These are phyloP conservation scores for Hypoxylon sp. DNA, from an alignment of 2,329 filamentous ascomycete species.

Conservation along the genomic window DNA sequence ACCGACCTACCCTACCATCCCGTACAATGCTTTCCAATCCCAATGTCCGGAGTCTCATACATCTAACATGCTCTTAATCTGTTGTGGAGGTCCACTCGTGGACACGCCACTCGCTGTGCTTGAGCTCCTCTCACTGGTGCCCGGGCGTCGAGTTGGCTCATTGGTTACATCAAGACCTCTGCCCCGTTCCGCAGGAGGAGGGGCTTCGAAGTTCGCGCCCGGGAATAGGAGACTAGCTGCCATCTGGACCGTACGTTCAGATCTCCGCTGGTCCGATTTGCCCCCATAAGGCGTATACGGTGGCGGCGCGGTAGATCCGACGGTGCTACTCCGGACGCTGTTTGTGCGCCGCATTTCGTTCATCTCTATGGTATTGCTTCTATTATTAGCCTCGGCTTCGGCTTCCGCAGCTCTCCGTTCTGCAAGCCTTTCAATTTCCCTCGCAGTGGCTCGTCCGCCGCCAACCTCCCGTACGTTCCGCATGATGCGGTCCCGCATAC, in stretches of 20 bases:
- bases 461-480: slow-evolving; percentile 70
- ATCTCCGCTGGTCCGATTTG: slow-evolving; percentile 61
- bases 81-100: slow-evolving; percentile 65
- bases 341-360: slow-evolving; percentile 55
- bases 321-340: slow-evolving; percentile 48
- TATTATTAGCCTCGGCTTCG: slow-evolving; percentile 54
- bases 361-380: slow-evolving; percentile 59
- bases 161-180: slow-evolving; percentile 32
- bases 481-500: slow-evolving; percentile 67
- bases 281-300: slow-evolving; percentile 57
- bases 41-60: slow-evolving; percentile 55
- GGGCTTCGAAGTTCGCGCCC: slow-evolving; percentile 52
- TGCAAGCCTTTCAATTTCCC: slow-evolving; percentile 56
- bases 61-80: slow-evolving; percentile 72
- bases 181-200: slow-evolving; percentile 54
- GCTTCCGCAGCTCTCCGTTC: slow-evolving; percentile 56
- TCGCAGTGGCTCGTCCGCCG: slow-evolving; percentile 62
- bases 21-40: slow-evolving; percentile 1
- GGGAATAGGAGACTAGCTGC: slow-evolving; percentile 67
- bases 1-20: slow-evolving; percentile 21
- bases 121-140: slow-evolving; percentile 58
- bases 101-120: slow-evolving; percentile 65
- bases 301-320: slow-evolving; percentile 50
- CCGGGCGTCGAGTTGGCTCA: slow-evolving; percentile 46
- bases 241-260: slow-evolving; percentile 61